A percentile compares a stretch with the other conserved stretches of the same genome.
phyloP scores from a whole-genome alignment of 1,284 basidiomycete genomes.

The Puccinia brachypodii region DNA sequence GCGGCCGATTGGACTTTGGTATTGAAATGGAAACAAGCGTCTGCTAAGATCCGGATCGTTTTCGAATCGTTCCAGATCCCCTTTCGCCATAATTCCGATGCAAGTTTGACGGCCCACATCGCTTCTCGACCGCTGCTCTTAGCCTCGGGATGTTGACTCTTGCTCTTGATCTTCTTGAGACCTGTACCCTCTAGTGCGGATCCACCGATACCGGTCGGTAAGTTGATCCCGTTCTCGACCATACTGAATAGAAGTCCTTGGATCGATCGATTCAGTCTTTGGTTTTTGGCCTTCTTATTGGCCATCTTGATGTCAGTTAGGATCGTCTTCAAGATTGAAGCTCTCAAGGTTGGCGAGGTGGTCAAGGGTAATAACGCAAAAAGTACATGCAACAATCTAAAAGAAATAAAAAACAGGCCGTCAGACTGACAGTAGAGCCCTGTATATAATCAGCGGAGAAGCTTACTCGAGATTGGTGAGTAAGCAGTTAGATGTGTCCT shows the following conservation, averaged over 20 bases:
- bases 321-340: conserved; percentile 89
- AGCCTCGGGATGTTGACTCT: conserved; percentile 58
- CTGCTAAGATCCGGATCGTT: conserved; percentile 85
- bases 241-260: conserved; percentile 95
- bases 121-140: conserved; percentile 73
- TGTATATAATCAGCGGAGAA: too few species aligned
- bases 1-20: conserved; percentile 93
- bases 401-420: conserved; percentile 13
- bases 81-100: conserved; percentile 93
- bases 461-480: conserved; percentile 86
- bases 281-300: conserved; percentile 84
- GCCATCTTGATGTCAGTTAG: conserved; percentile 91
- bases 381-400: conserved; percentile 80
- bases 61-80: conserved; percentile 91
- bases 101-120: conserved; percentile 94
- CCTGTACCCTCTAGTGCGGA: conserved; percentile 71
- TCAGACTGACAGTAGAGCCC: not conserved
- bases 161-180: conserved; percentile 51
- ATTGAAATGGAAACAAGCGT: conserved; percentile 91
- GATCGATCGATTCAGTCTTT: conserved; percentile 92
- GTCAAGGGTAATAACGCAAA: conserved; percentile 92
- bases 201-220: conserved; percentile 67
- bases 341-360: conserved; percentile 76
- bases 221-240: conserved; percentile 85
- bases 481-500: conserved; percentile 64